A percentile compares a stretch with the other conserved stretches of the same genome.
phyloP scores from a whole-genome alignment of 2,329 filamentous ascomycete species.

The Lecanicillium sp. region DNA sequence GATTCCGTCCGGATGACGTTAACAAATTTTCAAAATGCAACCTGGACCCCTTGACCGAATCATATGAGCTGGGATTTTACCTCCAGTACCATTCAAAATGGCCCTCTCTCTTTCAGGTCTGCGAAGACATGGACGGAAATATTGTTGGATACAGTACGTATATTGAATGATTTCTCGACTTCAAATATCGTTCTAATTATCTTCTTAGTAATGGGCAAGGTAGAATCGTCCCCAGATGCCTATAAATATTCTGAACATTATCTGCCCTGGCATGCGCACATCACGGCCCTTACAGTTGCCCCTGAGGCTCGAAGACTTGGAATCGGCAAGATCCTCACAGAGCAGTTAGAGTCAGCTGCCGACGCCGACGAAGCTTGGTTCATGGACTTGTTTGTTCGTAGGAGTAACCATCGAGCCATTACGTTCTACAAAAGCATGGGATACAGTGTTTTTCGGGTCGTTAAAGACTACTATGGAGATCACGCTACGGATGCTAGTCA shows the following conservation, averaged over 20 bases:
- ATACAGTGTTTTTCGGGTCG: conserved; percentile 82
- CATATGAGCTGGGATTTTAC: conserved; percentile 93
- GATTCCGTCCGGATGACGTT: conserved; percentile 78
- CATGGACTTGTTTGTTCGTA: conserved; percentile 87
- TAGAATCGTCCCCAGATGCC: conserved; percentile 76
- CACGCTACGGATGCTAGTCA: conserved; percentile 60
- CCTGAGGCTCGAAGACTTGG: conserved; percentile 80
- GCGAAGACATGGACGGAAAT: conserved; percentile 78
- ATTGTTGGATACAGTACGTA: conserved; percentile 87
- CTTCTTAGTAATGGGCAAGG: conserved; percentile 86
- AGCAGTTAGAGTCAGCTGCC: conserved; percentile 74
- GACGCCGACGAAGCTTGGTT: conserved; percentile 87
- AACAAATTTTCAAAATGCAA: conserved; percentile 91
- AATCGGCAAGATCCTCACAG: conserved; percentile 76
- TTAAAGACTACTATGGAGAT: conserved; percentile 90
- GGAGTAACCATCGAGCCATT: conserved; percentile 82
- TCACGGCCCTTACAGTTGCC: conserved; percentile 89
- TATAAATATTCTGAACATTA: conserved; percentile 77
- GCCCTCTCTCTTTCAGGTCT: conserved; percentile 90
- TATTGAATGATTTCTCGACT: conserved; percentile 7
- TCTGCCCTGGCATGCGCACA: conserved; percentile 98
- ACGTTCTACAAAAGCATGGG: conserved; percentile 85
- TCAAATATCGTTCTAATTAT: conserved; percentile 18
- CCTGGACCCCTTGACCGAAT: conserved; percentile 94
- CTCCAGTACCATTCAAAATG: conserved; percentile 93